Evolutionary conservation across 371 early-diverging fungal genomes (phyloP).

Genomic region (Entomophthora muscae): DNA sequence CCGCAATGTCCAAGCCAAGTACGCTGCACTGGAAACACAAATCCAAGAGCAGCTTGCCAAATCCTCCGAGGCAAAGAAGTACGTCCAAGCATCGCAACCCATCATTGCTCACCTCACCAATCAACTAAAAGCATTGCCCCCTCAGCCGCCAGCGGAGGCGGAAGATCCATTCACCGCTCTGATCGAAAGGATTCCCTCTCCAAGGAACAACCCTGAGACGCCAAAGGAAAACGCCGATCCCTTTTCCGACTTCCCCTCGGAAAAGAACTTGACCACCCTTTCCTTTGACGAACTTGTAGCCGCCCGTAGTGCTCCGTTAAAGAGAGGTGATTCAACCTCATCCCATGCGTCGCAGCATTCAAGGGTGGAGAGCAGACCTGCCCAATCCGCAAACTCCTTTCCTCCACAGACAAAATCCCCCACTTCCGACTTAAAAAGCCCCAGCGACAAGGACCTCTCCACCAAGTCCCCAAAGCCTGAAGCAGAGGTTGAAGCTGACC

Average conservation of each 20-base stretch:
- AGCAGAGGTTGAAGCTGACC: neutral
- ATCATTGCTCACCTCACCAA: neutral
- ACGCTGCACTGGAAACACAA: neutral
- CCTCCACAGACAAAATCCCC: too few species aligned
- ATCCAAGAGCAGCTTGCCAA: neutral
- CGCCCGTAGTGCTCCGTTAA: neutral
- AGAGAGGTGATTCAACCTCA: neutral
- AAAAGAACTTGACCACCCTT: neutral
- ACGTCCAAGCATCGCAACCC: neutral
- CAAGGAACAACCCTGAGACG: too few species aligned
- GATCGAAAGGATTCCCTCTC: neutral
- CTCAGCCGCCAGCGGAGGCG: neutral
- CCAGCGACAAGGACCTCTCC: too few species aligned
- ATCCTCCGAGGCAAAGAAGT: neutral
- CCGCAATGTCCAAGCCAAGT: neutral
- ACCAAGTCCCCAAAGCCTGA: too few species aligned
- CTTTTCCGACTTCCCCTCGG: neutral
- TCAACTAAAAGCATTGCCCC: neutral
- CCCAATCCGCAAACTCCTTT: too few species aligned
- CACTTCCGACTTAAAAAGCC: too few species aligned
- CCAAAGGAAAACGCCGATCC: too few species aligned
- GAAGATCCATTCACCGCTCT: neutral
- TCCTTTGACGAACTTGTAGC: neutral
- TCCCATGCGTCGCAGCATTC: neutral
- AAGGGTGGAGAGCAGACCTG: neutral